Evolutionary conservation across 495 filamentous ascomycete genomes (phyloP), one percentile per base, ranked within the genome.

Genomic region (Talaromyces trachyspermus): DNA sequence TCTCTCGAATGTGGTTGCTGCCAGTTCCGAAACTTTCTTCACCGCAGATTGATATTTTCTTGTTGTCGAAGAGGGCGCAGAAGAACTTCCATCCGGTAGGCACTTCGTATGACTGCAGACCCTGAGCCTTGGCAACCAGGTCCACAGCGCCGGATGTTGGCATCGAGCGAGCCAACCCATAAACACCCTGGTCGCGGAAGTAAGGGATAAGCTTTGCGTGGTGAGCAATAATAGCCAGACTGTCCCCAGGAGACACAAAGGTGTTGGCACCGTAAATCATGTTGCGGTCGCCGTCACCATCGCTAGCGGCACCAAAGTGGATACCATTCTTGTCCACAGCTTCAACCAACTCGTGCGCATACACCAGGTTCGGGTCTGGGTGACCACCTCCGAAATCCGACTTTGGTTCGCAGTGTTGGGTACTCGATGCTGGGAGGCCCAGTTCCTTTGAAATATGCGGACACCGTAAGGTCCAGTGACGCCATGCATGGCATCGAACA

Each of bases 51-150:
- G 90, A 95, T 64, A 98, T 85, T 78, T 95, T 95, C 67, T 96
- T 75, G 51, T 89, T 85, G 59, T 98, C 92, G 59, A 98, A 96
- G 46, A 98, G 75, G 58, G 89, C 92, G 65, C 92, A 98, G 82
- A 98, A 98, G 78, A 98, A 98, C 69, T 98, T 98, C 92, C 92
- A 98, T 49, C 92, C 92, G 1, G 92, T 98, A 9, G 92, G 92
- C 4, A 98, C 92, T 68, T 98, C 92, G 69, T 98, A 98, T 69
- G 80, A 83, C 68, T 89, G 71, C 19, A 97, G 74, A 17, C 89
- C 89, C 71, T 96, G 89, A 53, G 87, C 88, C 75, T 92, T 83
- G 48, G 92, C 92, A 14, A 98, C 92, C 35, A 92, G 80, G 61
- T 98, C 92, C 33, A 98, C 86, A 30, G 92, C 92, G 29, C 88